Evolutionary conservation across 2,329 filamentous ascomycete genomes (phyloP).

Genomic region (Davidsoniella neocaledoniae): DNA sequence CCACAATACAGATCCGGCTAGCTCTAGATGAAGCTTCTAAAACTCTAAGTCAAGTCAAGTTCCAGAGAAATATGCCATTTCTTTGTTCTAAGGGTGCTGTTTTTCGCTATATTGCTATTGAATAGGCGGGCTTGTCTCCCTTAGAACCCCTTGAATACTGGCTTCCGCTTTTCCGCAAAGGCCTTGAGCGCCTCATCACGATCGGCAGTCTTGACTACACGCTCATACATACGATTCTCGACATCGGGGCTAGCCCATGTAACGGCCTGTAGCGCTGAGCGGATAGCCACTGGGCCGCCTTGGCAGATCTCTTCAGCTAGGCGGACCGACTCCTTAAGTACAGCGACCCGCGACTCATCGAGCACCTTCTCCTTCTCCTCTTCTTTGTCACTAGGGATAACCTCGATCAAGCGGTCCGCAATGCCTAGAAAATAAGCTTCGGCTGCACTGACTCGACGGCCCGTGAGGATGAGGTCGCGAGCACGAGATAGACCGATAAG

Average conservation of each 20-base stretch:
- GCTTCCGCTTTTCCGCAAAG: slow-evolving; percentile 51
- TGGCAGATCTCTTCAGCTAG: slow-evolving; percentile 77
- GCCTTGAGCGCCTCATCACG: slow-evolving; percentile 74
- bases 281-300: slow-evolving; percentile 69
- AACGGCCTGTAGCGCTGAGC: slow-evolving; percentile 66
- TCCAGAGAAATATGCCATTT: background rate
- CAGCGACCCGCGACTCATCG: slow-evolving; percentile 44
- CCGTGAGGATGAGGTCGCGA: slow-evolving; percentile 80
- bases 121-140: background rate
- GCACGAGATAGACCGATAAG: slow-evolving; percentile 68
- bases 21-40: too few relatives aligned
- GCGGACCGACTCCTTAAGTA: slow-evolving; percentile 58
- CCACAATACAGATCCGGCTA: too few relatives aligned
- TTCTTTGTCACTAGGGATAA: slow-evolving; percentile 29
- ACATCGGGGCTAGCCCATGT: slow-evolving; percentile 52
- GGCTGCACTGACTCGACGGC: slow-evolving; percentile 61
- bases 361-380: slow-evolving; percentile 30
- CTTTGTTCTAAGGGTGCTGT: background rate
- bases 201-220: slow-evolving; percentile 71
- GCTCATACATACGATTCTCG: slow-evolving; percentile 78
- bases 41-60: too few relatives aligned
- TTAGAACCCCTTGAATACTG: slow-evolving; percentile 38
- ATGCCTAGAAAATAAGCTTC: slow-evolving; percentile 89
- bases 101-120: background rate
- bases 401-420: slow-evolving; percentile 76